Evolutionary conservation across 2,329 filamentous ascomycete species (phyloP).

Genomic region (Exophiala xenobiotica): DNA sequence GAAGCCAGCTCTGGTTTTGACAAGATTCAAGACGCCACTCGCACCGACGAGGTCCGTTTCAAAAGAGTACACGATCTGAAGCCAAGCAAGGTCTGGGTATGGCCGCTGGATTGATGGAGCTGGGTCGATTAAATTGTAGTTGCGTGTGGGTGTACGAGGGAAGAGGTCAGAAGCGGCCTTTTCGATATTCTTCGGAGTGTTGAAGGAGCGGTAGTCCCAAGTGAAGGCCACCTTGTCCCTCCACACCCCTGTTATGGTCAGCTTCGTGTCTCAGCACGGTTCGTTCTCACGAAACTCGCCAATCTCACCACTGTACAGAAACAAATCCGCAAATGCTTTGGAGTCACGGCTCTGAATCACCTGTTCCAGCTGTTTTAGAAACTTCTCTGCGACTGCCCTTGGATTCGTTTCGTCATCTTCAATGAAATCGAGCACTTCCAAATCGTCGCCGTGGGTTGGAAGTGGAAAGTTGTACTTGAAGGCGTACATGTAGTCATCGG

Average conservation of each 20-base stretch:
- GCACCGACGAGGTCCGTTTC: constrained; percentile 8
- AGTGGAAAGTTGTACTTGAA: constrained; percentile 16
- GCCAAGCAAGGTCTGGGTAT: constrained; percentile 35
- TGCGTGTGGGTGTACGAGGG: constrained; percentile 9
- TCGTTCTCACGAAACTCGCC: not conserved
- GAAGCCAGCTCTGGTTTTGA: constrained; percentile 8
- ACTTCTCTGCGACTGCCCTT: not conserved
- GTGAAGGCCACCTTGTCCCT: constrained; percentile 13
- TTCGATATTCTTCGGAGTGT: constrained; percentile 10
- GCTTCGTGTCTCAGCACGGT: not conserved
- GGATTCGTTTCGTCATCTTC: constrained; percentile 4
- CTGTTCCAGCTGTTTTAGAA: constrained; percentile 7
- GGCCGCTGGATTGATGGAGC: constrained; percentile 13
- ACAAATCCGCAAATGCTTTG: constrained; percentile 9
- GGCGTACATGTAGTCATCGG: constrained; percentile 13
- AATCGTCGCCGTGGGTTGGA: not conserved
- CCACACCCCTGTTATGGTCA: constrained; percentile 5
- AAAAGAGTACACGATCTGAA: constrained; percentile 19
- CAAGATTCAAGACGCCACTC: constrained; percentile 10
- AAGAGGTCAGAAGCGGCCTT: constrained; percentile 8
- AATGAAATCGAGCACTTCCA: constrained; percentile 10
- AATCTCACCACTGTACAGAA: constrained; percentile 6
- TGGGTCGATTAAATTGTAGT: constrained; percentile 12
- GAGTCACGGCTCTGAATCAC: constrained; percentile 12
- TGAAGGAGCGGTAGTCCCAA: constrained; percentile 15